Percentiles rank a stretch among this genome's conserved stretches.
phyloP scores from a whole-genome alignment of 148 eudicot species.

The Euryodendron excelsum region DNA sequence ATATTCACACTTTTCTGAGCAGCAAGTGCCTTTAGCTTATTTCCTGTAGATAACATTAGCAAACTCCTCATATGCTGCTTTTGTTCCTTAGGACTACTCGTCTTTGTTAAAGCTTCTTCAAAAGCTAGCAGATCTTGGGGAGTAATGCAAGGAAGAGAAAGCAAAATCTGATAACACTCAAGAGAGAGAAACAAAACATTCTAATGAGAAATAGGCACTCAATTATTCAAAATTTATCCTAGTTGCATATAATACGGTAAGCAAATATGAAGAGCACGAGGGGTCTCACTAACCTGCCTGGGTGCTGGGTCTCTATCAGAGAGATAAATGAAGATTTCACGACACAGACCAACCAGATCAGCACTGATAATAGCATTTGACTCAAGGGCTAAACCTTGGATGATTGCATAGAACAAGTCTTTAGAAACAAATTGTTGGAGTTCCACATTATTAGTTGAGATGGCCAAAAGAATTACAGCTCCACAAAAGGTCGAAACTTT shows the following conservation, averaged over 20 bases:
- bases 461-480: conserved; percentile 57
- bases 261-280: background rate
- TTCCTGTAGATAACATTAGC: conserved; percentile 72
- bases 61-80: conserved; percentile 91
- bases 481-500: conserved; percentile 75
- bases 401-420: conserved; percentile 81
- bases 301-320: conserved; percentile 78
- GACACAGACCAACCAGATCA: conserved; percentile 78
- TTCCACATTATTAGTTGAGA: conserved; percentile 59
- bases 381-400: conserved; percentile 82
- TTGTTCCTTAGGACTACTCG: conserved; percentile 91
- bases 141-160: conserved; percentile 70
- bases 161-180: conserved; percentile 61
- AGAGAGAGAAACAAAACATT: conserved; percentile 2
- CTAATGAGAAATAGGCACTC: background rate
- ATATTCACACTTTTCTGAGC: conserved; percentile 76
- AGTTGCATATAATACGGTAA: background rate
- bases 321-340: conserved; percentile 75
- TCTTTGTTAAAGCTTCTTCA: conserved; percentile 90
- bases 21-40: conserved; percentile 85
- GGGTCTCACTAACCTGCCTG: conserved; percentile 65
- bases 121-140: conserved; percentile 81
- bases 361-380: conserved; percentile 73
- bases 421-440: conserved; percentile 75
- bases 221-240: background rate